Evolutionary conservation across 495 filamentous ascomycete genomes (phyloP).

Genomic region (Rostrohypoxylon terebratum): DNA sequence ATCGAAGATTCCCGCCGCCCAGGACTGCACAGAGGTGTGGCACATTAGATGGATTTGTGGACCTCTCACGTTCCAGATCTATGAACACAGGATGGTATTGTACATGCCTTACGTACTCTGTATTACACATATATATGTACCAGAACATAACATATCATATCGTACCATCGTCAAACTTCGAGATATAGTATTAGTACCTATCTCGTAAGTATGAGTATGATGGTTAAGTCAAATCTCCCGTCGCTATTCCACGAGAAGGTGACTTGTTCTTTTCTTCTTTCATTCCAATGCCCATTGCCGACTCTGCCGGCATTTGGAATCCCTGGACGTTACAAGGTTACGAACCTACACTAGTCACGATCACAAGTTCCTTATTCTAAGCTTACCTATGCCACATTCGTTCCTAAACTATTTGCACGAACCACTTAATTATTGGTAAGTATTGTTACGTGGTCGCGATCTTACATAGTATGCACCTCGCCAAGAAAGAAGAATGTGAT

Average conservation of each 20-base stretch:
- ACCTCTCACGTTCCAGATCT: constrained; percentile 37
- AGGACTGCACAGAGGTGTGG: constrained; percentile 33
- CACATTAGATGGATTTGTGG: constrained; percentile 38
- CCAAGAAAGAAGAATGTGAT: constrained; percentile 16
- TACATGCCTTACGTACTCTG: constrained; percentile 2
- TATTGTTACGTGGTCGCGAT: constrained; percentile 12
- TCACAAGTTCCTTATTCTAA: constrained; percentile 30
- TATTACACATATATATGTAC: constrained; percentile 4
- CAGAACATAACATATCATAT: not conserved
- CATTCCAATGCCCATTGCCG: not conserved
- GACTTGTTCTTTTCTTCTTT: not conserved
- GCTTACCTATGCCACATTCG: constrained; percentile 27
- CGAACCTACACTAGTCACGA: constrained; percentile 22
- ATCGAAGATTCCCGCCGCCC: constrained; percentile 42
- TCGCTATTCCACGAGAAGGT: not conserved
- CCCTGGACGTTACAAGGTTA: constrained; percentile 3
- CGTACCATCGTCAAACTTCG: not conserved
- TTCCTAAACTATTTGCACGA: constrained; percentile 9
- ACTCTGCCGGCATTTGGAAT: not conserved
- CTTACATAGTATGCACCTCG: constrained; percentile 4
- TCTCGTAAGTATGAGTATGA: no score
- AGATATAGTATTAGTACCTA: constrained; percentile 1
- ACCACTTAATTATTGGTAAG: constrained; percentile 18
- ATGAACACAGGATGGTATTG: not conserved
- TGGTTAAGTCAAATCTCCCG: not conserved